These are phyloP conservation scores for Diplosphaera chodatii DNA, from an alignment of 139 green algal genomes.

Conservation along the genomic window DNA sequence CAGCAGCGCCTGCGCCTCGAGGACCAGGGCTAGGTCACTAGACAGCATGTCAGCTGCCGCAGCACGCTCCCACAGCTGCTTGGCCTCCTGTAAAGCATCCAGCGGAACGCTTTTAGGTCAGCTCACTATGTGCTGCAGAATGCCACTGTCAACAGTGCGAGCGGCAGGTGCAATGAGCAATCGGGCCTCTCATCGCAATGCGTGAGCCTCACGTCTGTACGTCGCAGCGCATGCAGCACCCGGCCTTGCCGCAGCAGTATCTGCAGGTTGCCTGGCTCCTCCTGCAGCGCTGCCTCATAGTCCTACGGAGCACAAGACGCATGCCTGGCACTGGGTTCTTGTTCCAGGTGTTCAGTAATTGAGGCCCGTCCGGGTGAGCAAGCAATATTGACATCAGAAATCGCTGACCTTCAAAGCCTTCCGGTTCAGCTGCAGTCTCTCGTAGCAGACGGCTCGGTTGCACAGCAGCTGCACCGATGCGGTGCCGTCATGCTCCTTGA, in stretches of 20 bases:
- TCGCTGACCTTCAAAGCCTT: too few relatives aligned
- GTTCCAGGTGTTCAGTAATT: too few relatives aligned
- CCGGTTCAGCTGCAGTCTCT: conserved; percentile 53
- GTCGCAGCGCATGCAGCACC: conserved; percentile 47
- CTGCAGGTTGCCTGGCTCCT: conserved; percentile 13
- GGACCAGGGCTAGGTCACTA: conserved; percentile 5
- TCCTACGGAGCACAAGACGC: too few relatives aligned
- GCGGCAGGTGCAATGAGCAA: not conserved
- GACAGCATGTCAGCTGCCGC: not conserved
- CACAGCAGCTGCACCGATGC: conserved; percentile 25
- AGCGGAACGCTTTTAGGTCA: too few relatives aligned
- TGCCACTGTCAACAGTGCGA: too few relatives aligned
- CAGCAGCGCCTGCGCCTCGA: conserved; percentile 25
- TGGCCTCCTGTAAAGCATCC: conserved; percentile 26
- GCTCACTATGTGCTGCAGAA: too few relatives aligned
- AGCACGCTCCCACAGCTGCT: conserved; percentile 12
- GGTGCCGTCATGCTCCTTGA: not conserved
- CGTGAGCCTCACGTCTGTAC: conserved; percentile 37
- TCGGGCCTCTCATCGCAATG: too few relatives aligned
- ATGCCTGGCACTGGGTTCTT: too few relatives aligned
- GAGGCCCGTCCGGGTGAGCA: too few relatives aligned
- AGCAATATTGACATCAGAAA: too few relatives aligned
- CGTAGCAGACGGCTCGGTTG: conserved; percentile 58
- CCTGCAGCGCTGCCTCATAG: conserved; percentile 44
- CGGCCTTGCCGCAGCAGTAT: conserved; percentile 55